phyloP scores from a whole-genome alignment of 208 protist species.

The Tritrichomonas musculus region DNA sequence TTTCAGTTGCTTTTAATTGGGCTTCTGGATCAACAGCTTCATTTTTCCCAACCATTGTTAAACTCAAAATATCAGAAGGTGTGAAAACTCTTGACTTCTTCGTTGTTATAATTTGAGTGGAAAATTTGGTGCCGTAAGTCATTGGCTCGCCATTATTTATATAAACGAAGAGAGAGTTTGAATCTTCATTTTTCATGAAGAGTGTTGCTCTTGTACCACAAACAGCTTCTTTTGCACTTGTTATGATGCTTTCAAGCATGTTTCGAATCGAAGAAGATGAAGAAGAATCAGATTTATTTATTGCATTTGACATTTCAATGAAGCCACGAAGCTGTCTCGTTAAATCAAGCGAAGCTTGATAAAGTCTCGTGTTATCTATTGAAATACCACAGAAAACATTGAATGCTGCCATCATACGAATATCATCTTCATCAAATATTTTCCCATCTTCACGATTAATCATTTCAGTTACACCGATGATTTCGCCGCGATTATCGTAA shows the following conservation, averaged over 20 bases:
- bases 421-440: constrained; percentile 36
- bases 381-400: constrained; percentile 10
- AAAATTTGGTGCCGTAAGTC: neutral
- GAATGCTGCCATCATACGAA: constrained; percentile 33
- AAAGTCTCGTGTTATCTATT: neutral
- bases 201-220: neutral
- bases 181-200: neutral
- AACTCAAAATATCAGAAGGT: too few species aligned
- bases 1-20: too few species aligned
- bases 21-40: too few species aligned
- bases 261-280: neutral
- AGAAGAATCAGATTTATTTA: too few species aligned
- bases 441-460: constrained; percentile 47
- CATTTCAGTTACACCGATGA: constrained; percentile 50
- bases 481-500: constrained; percentile 42
- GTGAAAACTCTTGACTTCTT: too few species aligned
- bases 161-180: neutral
- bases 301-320: neutral
- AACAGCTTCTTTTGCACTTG: neutral
- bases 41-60: too few species aligned
- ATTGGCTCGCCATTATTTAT: neutral
- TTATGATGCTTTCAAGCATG: neutral
- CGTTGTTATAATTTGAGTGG: neutral
- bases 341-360: neutral
- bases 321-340: neutral